phyloP scores from a whole-genome alignment of 345 rosid genomes.

The Gossypium mustelinum region DNA sequence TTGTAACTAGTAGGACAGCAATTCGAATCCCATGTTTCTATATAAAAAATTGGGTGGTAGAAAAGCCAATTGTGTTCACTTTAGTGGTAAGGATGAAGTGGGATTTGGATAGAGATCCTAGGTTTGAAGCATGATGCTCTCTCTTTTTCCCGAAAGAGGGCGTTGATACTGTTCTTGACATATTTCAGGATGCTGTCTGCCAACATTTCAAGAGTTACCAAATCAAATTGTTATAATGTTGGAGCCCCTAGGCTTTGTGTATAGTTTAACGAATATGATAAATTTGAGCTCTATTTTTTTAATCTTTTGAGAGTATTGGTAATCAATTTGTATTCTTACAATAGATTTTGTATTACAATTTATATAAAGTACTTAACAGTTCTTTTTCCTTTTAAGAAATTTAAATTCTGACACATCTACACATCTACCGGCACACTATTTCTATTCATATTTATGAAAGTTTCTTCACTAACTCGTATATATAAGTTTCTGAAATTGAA shows the following conservation, averaged over 20 bases:
- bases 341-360: not conserved
- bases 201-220: not conserved
- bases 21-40: not conserved
- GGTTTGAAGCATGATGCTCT: not conserved
- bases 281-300: not conserved
- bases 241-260: not conserved
- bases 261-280: not conserved
- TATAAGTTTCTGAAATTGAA: not conserved
- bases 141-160: not conserved
- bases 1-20: not conserved
- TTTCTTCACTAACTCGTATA: not conserved
- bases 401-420: not conserved
- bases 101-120: not conserved
- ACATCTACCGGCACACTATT: not conserved
- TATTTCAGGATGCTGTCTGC: not conserved
- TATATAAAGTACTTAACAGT: not conserved
- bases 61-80: not conserved
- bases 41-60: not conserved
- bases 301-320: not conserved
- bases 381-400: slow-evolving; percentile 1
- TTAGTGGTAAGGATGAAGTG: not conserved
- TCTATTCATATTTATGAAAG: not conserved
- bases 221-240: not conserved
- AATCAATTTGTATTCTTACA: not conserved
- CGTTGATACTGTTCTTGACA: not conserved